A percentile compares a stretch with the other conserved stretches of the same genome.
phyloP scores from a whole-genome alignment of 1,139 yeast species.

The Pichia sp. region DNA sequence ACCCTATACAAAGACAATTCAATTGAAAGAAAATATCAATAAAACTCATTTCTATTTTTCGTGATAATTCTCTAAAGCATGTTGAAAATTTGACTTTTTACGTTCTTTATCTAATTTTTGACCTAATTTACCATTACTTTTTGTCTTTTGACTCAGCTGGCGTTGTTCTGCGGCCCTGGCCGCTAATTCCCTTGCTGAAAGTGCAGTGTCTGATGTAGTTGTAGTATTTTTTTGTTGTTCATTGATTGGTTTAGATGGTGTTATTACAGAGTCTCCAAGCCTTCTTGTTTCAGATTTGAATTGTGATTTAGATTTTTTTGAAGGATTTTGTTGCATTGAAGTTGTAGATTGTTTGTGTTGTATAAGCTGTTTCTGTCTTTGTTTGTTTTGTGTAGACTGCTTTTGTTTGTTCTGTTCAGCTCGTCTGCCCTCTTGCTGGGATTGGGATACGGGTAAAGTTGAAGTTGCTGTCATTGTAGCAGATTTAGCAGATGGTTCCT shows the following conservation, averaged over 20 bases:
- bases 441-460: background rate
- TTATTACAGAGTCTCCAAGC: background rate
- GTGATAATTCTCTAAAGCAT: background rate
- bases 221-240: background rate
- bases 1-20: background rate
- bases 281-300: background rate
- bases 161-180: background rate
- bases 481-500: slow-evolving; percentile 5
- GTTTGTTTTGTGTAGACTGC: background rate
- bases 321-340: background rate
- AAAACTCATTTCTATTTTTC: background rate
- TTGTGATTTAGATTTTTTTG: background rate
- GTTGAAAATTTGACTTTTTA: background rate
- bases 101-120: background rate
- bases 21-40: background rate
- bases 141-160: background rate
- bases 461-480: background rate
- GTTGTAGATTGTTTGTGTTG: background rate
- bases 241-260: background rate
- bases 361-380: too few species aligned
- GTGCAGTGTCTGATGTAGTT: background rate
- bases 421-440: background rate
- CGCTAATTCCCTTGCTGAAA: background rate
- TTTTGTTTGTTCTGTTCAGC: background rate
- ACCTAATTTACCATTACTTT: background rate